Evolutionary conservation across 805 yeast genomes (phyloP), one percentile per base, ranked within the genome.

Genomic region (Metschnikowia noctiluminum): DNA sequence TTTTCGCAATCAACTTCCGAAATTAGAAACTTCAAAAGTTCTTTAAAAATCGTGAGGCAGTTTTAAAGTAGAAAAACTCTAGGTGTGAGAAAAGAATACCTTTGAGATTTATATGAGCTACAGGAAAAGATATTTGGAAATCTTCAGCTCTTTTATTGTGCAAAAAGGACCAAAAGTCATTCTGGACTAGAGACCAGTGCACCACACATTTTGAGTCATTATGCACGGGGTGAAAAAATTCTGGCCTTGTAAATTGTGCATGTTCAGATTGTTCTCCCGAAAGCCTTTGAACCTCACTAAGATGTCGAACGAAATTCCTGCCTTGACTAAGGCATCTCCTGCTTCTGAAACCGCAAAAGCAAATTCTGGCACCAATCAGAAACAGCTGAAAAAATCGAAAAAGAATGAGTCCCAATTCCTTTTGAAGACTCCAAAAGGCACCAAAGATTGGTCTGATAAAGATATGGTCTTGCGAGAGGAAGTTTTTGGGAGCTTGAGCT

Each of bases 371-470:
- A 41, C 31, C n/a, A 15, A 40, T 13, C 36, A 27, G n/a, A 47
- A 47, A 35, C 50, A 49, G 28, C 47, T 45, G 47, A 68, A 66
- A 51, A 69, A 69, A 56, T 64, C 72, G 43, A 76, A 76, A 63
- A 70, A 75, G 51, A 58, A 53, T 37, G 80, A 80, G 52, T 66
- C 74, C 44, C 84, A 81, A 57, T 90, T 88, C 65, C 81, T 87
- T 53, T 76, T 94, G 64, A 94, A 94, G 69, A 89, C 96, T 39
- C 98, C 99, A 44, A 94, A 94, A 68, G 99, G 99, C 55, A 73
- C 98, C 58, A 91, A 90, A 68, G 99, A 94, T 69, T 94, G 99
- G 99, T 89, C 96, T 54, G 99, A 94, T 61, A 86, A 87, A 66
- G 99, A 94, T 66, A 94, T 94, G 98, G 87, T 90, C 36, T 82